These are phyloP conservation scores for Mycena crocata DNA, from an alignment of 768 basidiomycete species.

Conservation along the genomic window DNA sequence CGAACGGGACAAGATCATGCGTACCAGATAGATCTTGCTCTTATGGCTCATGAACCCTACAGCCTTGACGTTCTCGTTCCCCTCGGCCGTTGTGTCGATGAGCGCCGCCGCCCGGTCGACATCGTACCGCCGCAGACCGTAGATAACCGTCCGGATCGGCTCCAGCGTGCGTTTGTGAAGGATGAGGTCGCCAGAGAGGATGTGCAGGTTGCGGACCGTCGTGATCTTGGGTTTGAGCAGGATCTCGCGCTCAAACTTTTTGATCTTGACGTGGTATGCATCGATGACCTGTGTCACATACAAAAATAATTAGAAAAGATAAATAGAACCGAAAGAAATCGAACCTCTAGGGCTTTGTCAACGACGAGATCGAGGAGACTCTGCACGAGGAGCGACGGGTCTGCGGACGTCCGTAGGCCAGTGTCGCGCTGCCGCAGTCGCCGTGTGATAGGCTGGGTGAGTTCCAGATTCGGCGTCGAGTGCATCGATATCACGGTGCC, in stretches of 20 bases:
- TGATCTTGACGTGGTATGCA: constrained; percentile 72
- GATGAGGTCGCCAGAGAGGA: constrained; percentile 80
- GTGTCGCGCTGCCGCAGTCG: constrained; percentile 74
- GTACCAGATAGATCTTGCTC: constrained; percentile 74
- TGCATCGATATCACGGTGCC: constrained; percentile 76
- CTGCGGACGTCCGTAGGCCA: constrained; percentile 69
- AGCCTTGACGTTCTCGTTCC: constrained; percentile 53
- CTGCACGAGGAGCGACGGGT: constrained; percentile 78
- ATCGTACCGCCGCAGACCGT: constrained; percentile 77
- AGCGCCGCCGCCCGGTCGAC: constrained; percentile 74
- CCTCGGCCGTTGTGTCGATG: constrained; percentile 52
- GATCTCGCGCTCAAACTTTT: constrained; percentile 70
- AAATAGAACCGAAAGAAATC: neutral
- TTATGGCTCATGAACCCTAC: constrained; percentile 79
- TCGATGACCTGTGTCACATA: constrained; percentile 61
- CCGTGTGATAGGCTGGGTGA: constrained; percentile 67
- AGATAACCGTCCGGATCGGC: constrained; percentile 77
- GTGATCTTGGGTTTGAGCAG: constrained; percentile 70
- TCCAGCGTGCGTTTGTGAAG: constrained; percentile 81
- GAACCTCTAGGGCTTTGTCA: constrained; percentile 67
- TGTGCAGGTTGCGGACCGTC: constrained; percentile 74
- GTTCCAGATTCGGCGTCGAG: constrained; percentile 55
- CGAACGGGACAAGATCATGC: constrained; percentile 28
- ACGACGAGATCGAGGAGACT: constrained; percentile 76
- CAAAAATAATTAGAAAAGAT: neutral